Conservation (phyloP, 2,329 filamentous ascomycete species). For the Neonectria magnoliae region DNA sequence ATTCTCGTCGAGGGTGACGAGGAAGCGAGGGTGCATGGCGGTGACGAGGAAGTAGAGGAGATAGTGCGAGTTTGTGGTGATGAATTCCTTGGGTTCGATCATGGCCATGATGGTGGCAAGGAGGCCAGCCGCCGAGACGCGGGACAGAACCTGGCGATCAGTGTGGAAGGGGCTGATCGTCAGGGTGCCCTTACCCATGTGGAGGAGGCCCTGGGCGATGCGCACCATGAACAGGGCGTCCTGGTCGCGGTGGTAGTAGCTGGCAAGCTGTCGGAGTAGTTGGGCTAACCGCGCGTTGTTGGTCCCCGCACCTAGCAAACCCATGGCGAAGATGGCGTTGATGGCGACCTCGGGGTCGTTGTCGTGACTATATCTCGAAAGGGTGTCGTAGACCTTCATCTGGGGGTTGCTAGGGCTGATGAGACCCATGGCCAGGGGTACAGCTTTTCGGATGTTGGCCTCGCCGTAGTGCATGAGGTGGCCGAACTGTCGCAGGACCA, state of each 20-base stretch:
- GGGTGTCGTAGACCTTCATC: constrained; percentile 99
- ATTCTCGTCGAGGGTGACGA: constrained; percentile 94
- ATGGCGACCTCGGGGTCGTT: constrained; percentile 98
- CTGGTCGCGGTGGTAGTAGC: constrained; percentile 97
- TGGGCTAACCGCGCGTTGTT: constrained; percentile 98
- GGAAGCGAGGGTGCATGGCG: constrained; percentile 95
- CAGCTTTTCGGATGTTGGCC: constrained; percentile 94
- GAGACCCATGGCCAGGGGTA: constrained; percentile 95
- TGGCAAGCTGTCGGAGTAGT: constrained; percentile 90
- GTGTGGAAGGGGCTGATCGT: constrained; percentile 99
- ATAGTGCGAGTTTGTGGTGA: constrained; percentile 78
- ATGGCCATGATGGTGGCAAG: constrained; percentile 91
- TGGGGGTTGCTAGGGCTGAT: constrained; percentile 98
- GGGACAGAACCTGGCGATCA: constrained; percentile 92
- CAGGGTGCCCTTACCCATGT: constrained; percentile 99
- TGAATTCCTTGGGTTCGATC: constrained; percentile 92
- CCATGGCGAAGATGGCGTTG: constrained; percentile 99
- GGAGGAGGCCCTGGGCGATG: constrained; percentile 94
- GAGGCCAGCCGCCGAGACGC: constrained; percentile 88
- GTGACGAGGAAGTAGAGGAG: constrained; percentile 97
- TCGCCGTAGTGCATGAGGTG: constrained; percentile 99
- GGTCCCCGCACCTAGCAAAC: constrained; percentile 92
- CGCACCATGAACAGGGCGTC: constrained; percentile 99
- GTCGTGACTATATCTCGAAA: constrained; percentile 97
- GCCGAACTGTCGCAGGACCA: constrained; percentile 96